A percentile compares a stretch with the other conserved stretches of the same genome.
Evolutionary conservation across 768 basidiomycete species (phyloP).

Genomic region (Sistotremastrum niveocremeum): DNA sequence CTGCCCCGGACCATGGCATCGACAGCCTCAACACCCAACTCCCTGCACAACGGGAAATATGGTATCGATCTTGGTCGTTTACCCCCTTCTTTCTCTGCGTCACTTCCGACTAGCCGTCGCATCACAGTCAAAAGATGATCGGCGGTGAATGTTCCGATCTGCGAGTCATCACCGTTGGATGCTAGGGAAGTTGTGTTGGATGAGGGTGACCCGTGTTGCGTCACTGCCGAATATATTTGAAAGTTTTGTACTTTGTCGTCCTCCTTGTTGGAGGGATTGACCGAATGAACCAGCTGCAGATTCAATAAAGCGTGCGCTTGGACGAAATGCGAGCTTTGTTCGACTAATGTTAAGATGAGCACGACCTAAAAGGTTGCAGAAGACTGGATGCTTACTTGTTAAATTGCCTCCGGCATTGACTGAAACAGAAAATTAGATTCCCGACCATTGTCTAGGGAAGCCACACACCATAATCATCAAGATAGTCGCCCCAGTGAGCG

Average conservation of each 20-base stretch:
- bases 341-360: constrained; percentile 31
- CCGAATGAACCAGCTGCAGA: constrained; percentile 77
- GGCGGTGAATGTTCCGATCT: constrained; percentile 48
- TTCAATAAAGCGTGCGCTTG: constrained; percentile 77
- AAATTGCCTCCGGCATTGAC: constrained; percentile 64
- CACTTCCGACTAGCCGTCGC: constrained; percentile 56
- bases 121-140: constrained; percentile 73
- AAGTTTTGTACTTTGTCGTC: constrained; percentile 21
- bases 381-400: constrained; percentile 35
- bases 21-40: constrained; percentile 71
- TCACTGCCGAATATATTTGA: constrained; percentile 24
- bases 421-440: constrained; percentile 13
- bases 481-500: constrained; percentile 71
- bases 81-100: constrained; percentile 16
- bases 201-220: constrained; percentile 15
- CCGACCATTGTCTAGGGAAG: background rate
- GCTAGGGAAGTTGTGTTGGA: constrained; percentile 7
- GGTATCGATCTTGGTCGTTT: constrained; percentile 34
- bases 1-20: constrained; percentile 76
- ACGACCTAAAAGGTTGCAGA: background rate
- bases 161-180: constrained; percentile 25
- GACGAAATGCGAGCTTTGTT: constrained; percentile 70
- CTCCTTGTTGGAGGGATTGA: constrained; percentile 30
- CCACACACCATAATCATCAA: constrained; percentile 53
- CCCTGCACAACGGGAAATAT: constrained; percentile 72